Base-by-base conservation (phyloP, 768 basidiomycete species). In the Auricularia auricula-judae region DNA sequence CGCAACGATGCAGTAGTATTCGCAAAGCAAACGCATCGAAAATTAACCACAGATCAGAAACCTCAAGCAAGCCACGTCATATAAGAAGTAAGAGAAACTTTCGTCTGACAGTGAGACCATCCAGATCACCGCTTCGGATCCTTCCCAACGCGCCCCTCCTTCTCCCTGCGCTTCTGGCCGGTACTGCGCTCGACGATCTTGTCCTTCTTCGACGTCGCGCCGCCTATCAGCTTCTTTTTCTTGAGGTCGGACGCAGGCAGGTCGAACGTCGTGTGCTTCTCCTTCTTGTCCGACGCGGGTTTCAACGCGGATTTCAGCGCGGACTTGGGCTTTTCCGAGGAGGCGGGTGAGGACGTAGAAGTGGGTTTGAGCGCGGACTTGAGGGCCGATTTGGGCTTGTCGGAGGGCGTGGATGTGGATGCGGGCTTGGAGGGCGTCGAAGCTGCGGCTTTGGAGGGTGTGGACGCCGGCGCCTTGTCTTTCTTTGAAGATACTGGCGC, bases 171-270 rank as follows among this genome's bases (percentile, higher is more conserved):
- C 35, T 76, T 74, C 12, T 42, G 39, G 39, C 39, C 39, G 10
- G 75, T 75, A 66, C 75, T 72, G 21, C 74, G 68, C 65, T 73
- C 72, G 47, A 74, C 64, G 10, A 76, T 65, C 66, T 75, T 79
- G 62, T 76, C 79, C 73, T 85, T 87, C 75, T 88, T 88, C 77
- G 82, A 85, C 72, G 82, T 82, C 2, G 78, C 77, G 59, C 75
- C 72, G 42, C 72, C 75, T 1, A 70, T 73, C 23, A 72, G 72
- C 63, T 78, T 77, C 71, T 86, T 86, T 71, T 79, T 76, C 74
- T 86, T 85, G 67, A 82, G 68, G 66, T 84, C 83, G 18, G 79
- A 76, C 59, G 71, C 76, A 7, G 74, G n/a, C 53, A 54, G 53
- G 18, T n/a, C 53, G 53, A 54, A 54, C 53, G 53, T 29, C 3